These are phyloP conservation scores for Acacia confusa DNA, from an alignment of 306 rosid species.

Conservation along the genomic window DNA sequence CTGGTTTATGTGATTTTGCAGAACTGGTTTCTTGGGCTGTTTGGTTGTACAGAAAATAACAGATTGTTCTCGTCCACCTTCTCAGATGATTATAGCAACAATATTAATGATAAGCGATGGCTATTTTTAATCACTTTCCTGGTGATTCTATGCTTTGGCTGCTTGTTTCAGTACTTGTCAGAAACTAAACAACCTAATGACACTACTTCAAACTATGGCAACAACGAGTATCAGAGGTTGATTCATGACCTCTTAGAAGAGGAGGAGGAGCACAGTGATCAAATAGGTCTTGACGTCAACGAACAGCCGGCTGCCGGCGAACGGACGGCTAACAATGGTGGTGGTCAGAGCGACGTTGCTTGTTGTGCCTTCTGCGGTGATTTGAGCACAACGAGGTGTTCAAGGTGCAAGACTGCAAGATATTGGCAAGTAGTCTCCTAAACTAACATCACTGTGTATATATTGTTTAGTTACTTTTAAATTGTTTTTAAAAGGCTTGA, in stretches of 20 bases:
- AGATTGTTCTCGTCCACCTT: neutral
- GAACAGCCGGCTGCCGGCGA: neutral
- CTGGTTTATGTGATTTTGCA: conserved; percentile 20
- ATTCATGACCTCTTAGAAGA: neutral
- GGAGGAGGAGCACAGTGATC: neutral
- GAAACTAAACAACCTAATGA: neutral
- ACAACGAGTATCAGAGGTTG: neutral
- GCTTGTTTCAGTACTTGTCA: neutral
- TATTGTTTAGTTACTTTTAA: neutral
- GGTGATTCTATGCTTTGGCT: conserved; percentile 2
- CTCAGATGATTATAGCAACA: conserved; percentile 9
- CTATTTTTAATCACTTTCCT: neutral
- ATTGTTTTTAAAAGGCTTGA: neutral
- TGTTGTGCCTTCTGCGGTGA: conserved; percentile 37
- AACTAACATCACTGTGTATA: neutral
- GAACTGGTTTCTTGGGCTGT: conserved; percentile 26
- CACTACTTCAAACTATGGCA: neutral
- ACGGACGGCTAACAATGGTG: neutral
- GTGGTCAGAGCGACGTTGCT: neutral
- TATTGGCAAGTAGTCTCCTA: conserved; percentile 37
- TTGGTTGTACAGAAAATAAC: conserved; percentile 28
- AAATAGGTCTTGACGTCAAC: neutral
- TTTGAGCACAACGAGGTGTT: conserved; percentile 32
- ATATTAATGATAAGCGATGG: neutral
- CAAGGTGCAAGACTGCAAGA: conserved; percentile 44